These are phyloP conservation scores for Chenopodium album DNA, from an alignment of 148 eudicot genomes.

Conservation along the genomic window DNA sequence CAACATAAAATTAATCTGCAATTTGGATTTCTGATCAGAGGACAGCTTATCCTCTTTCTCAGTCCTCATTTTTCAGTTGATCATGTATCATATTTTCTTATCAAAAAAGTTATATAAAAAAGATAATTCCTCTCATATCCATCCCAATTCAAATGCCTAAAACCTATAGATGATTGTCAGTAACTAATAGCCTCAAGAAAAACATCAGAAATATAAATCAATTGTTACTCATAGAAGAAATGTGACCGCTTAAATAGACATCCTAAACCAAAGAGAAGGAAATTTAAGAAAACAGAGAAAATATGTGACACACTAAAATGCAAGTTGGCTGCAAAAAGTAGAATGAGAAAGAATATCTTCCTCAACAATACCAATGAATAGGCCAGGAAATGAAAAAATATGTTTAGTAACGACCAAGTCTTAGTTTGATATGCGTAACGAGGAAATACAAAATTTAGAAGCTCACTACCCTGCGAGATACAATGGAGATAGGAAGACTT, in stretches of 20 bases:
- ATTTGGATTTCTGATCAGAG: no score
- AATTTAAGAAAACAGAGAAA: not conserved
- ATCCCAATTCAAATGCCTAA: conserved; percentile 5
- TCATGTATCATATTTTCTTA: no score
- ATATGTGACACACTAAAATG: not conserved
- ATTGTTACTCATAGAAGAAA: not conserved
- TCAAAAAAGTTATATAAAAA: not conserved
- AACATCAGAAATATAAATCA: not conserved
- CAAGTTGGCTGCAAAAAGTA: not conserved
- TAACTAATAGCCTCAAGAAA: not conserved
- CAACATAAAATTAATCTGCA: no score
- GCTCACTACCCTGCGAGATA: not conserved
- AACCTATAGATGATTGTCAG: no score
- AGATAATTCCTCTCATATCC: not conserved
- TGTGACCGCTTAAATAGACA: not conserved
- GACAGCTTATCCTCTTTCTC: no score
- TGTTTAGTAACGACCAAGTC: not conserved
- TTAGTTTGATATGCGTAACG: not conserved
- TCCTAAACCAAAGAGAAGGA: not conserved
- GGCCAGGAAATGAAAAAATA: not conserved
- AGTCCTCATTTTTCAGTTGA: no score
- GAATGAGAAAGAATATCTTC: not conserved
- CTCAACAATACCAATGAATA: not conserved
- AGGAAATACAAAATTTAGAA: not conserved
- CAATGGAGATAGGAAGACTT: conserved; percentile 9